Base-by-base conservation (phyloP, 495 filamentous ascomycete species). In the Penicillium egyptiacum region DNA sequence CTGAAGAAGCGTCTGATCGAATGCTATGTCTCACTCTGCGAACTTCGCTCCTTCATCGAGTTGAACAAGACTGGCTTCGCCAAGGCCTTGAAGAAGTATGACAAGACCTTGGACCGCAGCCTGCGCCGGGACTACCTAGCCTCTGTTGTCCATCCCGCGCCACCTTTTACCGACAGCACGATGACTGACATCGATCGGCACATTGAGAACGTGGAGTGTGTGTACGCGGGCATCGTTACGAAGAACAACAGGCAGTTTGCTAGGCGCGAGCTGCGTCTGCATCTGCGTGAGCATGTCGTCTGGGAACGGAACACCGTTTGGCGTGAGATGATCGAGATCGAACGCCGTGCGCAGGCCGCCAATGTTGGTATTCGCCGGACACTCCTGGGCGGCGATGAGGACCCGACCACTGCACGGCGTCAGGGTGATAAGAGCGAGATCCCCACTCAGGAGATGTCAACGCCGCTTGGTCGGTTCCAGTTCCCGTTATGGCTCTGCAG, bases 221-320 rank as follows among this genome's bases (percentile, higher is more conserved):
- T 85, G 9, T 99, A 98, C 69, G 86, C 91, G 0, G 79, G 85
- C 23, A 75, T 96, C 16, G 86, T 92, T 47, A 95, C 92, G 0
- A 81, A 88, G 49, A 91, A 90, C 11, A 88, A 97, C 62, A 68
- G 88, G 5, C 73, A 79, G 19, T 70, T 84, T 12, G 94, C 94
- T 2, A 88, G 81, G 50, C 86, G 88, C 50, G 94, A 98, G 64
- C 80, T 99, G 41, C 82, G 94, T 43, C 85, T 96, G 20, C 91
- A 99, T 69, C 79, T 99, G 28, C 79, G 94, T 62, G 94, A 99
- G 71, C 94, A 99, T 75, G 93, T 99, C 17, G 92, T 98, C 31
- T 99, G 95, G 95, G 94, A 99, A 66, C 82, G 94, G 45, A 99
- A 99, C 63, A 99, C 94, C 0, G 94, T 99, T 5, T 99, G 94